Evolutionary conservation across 2,329 filamentous ascomycete species (phyloP).

Genomic region (Diaporthe amygdali): DNA sequence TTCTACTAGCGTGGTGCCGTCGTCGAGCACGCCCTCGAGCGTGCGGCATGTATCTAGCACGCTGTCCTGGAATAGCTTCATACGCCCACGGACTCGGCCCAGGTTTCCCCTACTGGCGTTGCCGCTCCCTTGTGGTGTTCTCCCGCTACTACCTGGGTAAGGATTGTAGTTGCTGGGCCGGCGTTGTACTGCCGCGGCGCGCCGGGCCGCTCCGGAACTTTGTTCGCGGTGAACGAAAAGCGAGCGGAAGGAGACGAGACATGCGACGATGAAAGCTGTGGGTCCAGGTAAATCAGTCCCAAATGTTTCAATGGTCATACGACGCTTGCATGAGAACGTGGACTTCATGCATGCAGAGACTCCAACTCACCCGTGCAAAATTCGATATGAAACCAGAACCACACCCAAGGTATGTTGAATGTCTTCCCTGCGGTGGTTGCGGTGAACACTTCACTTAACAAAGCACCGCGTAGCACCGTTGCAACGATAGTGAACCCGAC

Average conservation of each 20-base stretch:
- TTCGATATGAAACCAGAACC: constrained; percentile 26
- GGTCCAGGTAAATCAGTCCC: background rate
- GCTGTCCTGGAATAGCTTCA: constrained; percentile 21
- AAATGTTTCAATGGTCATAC: background rate
- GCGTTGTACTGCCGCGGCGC: background rate
- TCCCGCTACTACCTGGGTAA: background rate
- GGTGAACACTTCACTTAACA: constrained; percentile 22
- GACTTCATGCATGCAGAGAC: accelerated
- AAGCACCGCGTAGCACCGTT: constrained; percentile 20
- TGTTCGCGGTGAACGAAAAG: constrained; percentile 24
- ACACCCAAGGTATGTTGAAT: constrained; percentile 26
- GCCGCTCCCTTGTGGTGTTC: constrained; percentile 9
- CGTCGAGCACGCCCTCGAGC: constrained; percentile 21
- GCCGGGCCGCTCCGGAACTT: constrained; percentile 1
- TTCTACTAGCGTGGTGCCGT: constrained; percentile 21
- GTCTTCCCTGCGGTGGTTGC: constrained; percentile 16
- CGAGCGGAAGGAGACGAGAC: constrained; percentile 26
- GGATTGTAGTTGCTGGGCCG: constrained; percentile 17
- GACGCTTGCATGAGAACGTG: background rate
- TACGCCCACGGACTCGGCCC: constrained; percentile 4
- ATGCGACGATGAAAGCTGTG: constrained; percentile 22
- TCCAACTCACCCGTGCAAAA: constrained; percentile 19
- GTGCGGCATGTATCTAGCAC: constrained; percentile 24
- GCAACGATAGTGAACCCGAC: constrained; percentile 24
- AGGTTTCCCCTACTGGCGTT: constrained; percentile 6